Evolutionary conservation across 192 early-diverging fungal species (phyloP), one percentile per base, ranked within the genome.

Genomic region (Entomortierella parvispora): DNA sequence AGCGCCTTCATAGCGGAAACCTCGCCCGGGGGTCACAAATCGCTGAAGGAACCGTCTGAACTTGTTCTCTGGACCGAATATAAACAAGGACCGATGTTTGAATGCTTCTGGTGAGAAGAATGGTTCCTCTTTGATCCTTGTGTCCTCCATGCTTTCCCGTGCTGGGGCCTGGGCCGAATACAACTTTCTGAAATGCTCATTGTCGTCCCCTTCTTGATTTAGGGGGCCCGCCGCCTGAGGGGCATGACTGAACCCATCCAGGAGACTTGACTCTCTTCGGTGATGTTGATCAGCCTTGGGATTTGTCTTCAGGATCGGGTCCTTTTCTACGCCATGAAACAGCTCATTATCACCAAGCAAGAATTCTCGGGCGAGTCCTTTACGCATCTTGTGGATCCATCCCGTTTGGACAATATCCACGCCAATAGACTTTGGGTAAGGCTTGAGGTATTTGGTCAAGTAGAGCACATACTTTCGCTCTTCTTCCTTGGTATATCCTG

Each of bases 371-470:
- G 86, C 80, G 17, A 81, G 60, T 25, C 82, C 83, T 55, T 86
- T 89, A 56, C 83, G 84, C 33, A 81, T 82, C 29, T 60, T 62
- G 18, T 81, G 55, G 9, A 84, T 69, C 29, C 85, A 80, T 32
- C 66, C 74, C 25, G 75, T 63, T 26, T 85, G 83, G 2, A 85
- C 79, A 10, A 52, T 71, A 23, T 75, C 76, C 5, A 85, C 60
- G 6, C 82, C 71, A 25, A 86, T 57, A 8, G 68, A 71, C 59
- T 80, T 85, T 12, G 88, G 86, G 22, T 81, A 68, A 0, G 85
- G 69, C 28, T 77, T 81, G n/a, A 88, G 80, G 53, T 83, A 88
- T 43, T 86, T 88, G 81, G 83, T 85, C 22, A 82, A 60, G 70
- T 84, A 81, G 15, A 81, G 71, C 15, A 86, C 58, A 58, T 59